Base-by-base conservation (phyloP, 441 rosid genomes). In the Theobroma grandiflorum region DNA sequence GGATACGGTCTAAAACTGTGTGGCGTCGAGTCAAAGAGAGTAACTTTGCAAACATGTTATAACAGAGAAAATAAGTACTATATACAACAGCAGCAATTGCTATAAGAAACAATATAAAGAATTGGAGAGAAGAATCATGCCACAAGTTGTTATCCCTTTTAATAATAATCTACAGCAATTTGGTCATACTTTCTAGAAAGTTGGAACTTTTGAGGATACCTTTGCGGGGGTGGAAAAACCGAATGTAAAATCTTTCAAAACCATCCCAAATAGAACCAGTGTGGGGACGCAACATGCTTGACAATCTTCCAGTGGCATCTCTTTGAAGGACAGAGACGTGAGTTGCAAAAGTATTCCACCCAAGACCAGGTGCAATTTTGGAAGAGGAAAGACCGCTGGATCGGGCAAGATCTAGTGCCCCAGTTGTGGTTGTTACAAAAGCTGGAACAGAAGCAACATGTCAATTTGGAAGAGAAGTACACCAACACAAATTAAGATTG, bases 301-400 rank as follows among this genome's bases (percentile, higher is more conserved):
- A 83, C 33, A 88, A 80, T 73, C 85, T 90, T 84, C 81, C 88
- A 72, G 72, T 77, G 69, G 92, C 86, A 80, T 91, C 91, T 75
- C 87, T 90, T 73, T 83, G 91, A 58, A 89, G 79, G 43, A 74
- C 84, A 49, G 82, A 79, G 55, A 92, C 31, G 26, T 66, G 82
- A 72, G 91, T 86, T 62, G 82, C 84, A 82, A 89, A 15, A 68
- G 58, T 71, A 53, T 78, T 87, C 94, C 90, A 93, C 42, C 90
- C 87, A 80, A 82, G 82, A 45, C 63, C 43, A 0, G 85, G 80
- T 61, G 83, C 33, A 61, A 67, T 82, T 55, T 82, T 87, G 40
- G 75, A 53, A 71, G 88, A 83, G 78, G 82, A 78, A 75, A 76
- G 73, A 79, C 79, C 87, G 49, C 74, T 80, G 20, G 85, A 80